Evolutionary conservation across 2,329 filamentous ascomycete genomes (phyloP), one percentile per base, ranked within the genome.

Genomic region (Stagonosporopsis chrysanthemi): DNA sequence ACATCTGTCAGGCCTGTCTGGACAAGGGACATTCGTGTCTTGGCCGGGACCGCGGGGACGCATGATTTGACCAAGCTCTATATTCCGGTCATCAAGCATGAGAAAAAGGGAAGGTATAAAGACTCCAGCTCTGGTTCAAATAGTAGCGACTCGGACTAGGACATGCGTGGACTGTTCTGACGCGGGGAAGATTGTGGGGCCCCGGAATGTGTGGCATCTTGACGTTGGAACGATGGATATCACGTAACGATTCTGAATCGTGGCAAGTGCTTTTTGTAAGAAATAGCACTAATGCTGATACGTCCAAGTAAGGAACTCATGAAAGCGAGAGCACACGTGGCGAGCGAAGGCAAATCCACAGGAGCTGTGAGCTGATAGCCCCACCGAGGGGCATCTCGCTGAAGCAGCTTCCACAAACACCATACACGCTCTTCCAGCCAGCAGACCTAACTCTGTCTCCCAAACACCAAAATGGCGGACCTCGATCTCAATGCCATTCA

Each of bases 401-500:
- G 33, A 23, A 19, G 22, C 26, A 52, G 40, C 48, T 24, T 12
- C 15, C 19, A 17, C 35, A 51, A 40, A 19, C 17, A 22, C 44
- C n/a, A 53, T 19, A 29, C 24, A 35, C 45, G 36, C 22, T 39
- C 35, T 31, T 35, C 24, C n/a, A 33, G 23, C 29, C 17, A 26
- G 23, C 14, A 33, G 45, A 33, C 14, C 24, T 29, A n/a, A 22
- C 15, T 6, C 38, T 24, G 23, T 51, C 40, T 17, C 40, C 19
- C 47, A 26, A 19, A 12, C 36, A 3, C 52, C 60, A 70, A 35
- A 6, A 76, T 76, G 74, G 60, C 73, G 29, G 68, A 72, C 63
- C 64, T 75, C 60, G 71, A 82, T 44, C 76, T 82, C 29, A 73
- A 81, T 62, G 79, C 80, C 62, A 77, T 82, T 62, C 79, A 81